Evolutionary conservation across 164 flowering plant genomes (phyloP).

Genomic region (Chimonanthus praecox): DNA sequence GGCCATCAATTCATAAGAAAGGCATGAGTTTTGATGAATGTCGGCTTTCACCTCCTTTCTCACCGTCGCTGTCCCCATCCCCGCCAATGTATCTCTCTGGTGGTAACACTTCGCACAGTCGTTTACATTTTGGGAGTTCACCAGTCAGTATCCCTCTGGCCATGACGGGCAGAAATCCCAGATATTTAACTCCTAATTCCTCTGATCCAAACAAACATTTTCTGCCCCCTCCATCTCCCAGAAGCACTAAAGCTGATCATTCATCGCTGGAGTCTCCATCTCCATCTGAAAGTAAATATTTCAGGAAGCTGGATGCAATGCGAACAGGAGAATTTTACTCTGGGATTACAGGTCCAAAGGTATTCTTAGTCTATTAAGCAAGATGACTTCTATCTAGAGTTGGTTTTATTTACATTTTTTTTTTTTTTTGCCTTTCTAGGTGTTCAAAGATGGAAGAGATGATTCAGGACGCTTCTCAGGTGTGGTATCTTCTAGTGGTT

Average conservation of each 20-base stretch:
- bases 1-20: slow-evolving; percentile 36
- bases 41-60: slow-evolving; percentile 81
- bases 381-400: background rate
- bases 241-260: slow-evolving; percentile 44
- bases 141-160: slow-evolving; percentile 81
- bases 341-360: slow-evolving; percentile 56
- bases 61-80: slow-evolving; percentile 70
- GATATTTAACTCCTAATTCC: slow-evolving; percentile 52
- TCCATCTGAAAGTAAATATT: slow-evolving; percentile 56
- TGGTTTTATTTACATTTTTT: background rate
- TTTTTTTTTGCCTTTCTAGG: slow-evolving; percentile 21
- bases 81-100: slow-evolving; percentile 46
- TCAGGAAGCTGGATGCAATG: slow-evolving; percentile 44
- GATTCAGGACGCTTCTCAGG: slow-evolving; percentile 83
- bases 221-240: slow-evolving; percentile 83
- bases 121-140: slow-evolving; percentile 50
- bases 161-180: slow-evolving; percentile 37
- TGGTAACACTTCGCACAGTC: slow-evolving; percentile 34
- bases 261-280: slow-evolving; percentile 74
- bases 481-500: slow-evolving; percentile 68
- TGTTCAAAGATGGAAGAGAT: slow-evolving; percentile 48
- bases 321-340: slow-evolving; percentile 45
- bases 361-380: slow-evolving; percentile 14
- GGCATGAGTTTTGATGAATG: slow-evolving; percentile 51
- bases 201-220: slow-evolving; percentile 71